Evolutionary conservation across 495 filamentous ascomycete species (phyloP), one percentile per base, ranked within the genome.

Genomic region (Aspergillus indologenus): DNA sequence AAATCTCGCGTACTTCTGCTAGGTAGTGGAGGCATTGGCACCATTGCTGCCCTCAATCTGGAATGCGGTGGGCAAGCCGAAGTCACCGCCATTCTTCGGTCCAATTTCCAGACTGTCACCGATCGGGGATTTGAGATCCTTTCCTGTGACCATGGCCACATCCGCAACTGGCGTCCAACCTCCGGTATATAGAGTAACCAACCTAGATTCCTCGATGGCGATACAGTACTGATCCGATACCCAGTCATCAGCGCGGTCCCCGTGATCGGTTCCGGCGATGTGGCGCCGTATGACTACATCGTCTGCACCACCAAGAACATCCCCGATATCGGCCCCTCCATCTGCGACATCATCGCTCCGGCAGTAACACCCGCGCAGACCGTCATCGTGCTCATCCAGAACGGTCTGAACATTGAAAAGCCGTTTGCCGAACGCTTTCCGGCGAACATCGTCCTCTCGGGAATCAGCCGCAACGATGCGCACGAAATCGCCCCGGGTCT

Each of bases 381-480:
- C 1, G 68, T 71, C 5, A 81, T 87, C 45, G 71, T 84, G 0
- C 74, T 88, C 1, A 71, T 83, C 29, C 85, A 88, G 64, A 88
- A 87, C 60, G 85, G 85, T 1, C 71, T 88, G 14, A 82, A 83
- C 61, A 86, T 88, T 61, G 85, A 87, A 61, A 73, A 72, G 4
- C 85, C 83, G 0, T 60, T 47, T 22, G 34, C 29, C 2, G 19
- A 59, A 2, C 65, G 67, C 0, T 87, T 83, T 61, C 83, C 84
- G 0, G 18, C 57, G 0, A 87, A 82, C 54, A 67, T 76, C 3
- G 61, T 83, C 24, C 66, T 87, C 5, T 81, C 77, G 3, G 79
- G 82, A 5, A 75, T 88, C 19, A 73, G 70, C 15, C 68, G 80
- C n/a, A 82, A 81, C 50, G 76, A 78, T 45, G 69, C 78, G 0